Conservation (phyloP, 2,329 filamentous ascomycete species). For the Sarocladium kiliense region DNA sequence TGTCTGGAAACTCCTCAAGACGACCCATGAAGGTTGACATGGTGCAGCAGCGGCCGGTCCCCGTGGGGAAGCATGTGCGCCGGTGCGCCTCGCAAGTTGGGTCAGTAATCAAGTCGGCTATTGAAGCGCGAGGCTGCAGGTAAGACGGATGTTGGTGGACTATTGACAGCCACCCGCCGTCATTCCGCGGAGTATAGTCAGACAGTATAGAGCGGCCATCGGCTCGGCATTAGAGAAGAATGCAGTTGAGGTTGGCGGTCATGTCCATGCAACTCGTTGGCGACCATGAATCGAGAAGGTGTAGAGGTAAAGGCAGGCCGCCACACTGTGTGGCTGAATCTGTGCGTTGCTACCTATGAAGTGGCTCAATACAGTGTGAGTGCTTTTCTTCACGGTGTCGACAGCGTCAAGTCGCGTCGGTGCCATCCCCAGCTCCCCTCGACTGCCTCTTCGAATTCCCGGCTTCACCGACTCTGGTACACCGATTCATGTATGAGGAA, state of each 20-base stretch:
- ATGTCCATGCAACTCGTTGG: not conserved
- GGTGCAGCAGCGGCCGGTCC: conserved; percentile 7
- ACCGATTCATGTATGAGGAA: not conserved
- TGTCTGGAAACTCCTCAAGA: conserved; percentile 72
- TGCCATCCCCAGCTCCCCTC: not conserved
- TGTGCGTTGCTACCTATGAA: not conserved
- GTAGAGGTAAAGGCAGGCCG: not conserved
- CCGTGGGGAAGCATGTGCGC: not conserved
- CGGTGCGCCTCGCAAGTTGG: not conserved
- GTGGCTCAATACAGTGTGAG: not conserved
- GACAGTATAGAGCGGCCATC: not conserved
- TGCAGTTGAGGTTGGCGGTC: not conserved
- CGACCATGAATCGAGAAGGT: not conserved
- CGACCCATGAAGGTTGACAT: conserved; percentile 79
- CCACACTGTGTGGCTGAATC: conserved; percentile 4
- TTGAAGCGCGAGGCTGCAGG: not conserved
- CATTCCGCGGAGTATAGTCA: not conserved
- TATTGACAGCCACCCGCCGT: conserved; percentile 5
- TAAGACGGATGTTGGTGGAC: not conserved
- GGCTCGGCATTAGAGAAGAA: not conserved
- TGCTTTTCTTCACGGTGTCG: too few relatives aligned
- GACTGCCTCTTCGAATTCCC: not conserved
- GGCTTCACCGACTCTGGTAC: not conserved
- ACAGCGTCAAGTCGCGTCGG: not conserved
- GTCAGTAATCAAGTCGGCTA: not conserved